Conservation (phyloP, 805 yeast genomes). For the Brettanomyces bruxellensis region DNA sequence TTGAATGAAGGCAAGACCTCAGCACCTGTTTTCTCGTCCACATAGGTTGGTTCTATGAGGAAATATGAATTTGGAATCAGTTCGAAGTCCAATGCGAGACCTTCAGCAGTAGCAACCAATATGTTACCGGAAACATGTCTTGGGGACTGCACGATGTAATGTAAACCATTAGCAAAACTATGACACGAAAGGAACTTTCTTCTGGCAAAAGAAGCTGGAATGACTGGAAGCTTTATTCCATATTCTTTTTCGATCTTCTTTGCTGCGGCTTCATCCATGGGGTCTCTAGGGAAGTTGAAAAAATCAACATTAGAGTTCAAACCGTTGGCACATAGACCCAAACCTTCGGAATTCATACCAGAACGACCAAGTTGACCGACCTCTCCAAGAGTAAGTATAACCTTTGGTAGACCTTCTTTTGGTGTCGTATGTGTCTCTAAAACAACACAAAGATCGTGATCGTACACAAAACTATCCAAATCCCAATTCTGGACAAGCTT, state of each 20-base stretch:
- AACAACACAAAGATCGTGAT: conserved; percentile 5
- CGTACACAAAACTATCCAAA: conserved; percentile 5
- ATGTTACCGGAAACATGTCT: conserved; percentile 6
- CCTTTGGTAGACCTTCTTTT: conserved; percentile 4
- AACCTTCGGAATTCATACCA: conserved; percentile 8
- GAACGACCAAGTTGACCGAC: conserved; percentile 9
- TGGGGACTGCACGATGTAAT: conserved; percentile 7
- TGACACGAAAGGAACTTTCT: conserved; percentile 7
- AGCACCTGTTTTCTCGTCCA: conserved; percentile 5
- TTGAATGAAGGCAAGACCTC: conserved; percentile 5
- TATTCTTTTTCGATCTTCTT: neutral
- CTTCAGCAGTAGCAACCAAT: conserved; percentile 6
- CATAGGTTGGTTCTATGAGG: conserved; percentile 4
- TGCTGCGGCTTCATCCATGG: neutral
- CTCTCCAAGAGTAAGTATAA: conserved; percentile 6
- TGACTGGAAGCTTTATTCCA: conserved; percentile 5
- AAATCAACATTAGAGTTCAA: conserved; percentile 6
- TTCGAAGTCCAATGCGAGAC: conserved; percentile 4
- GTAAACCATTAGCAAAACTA: conserved; percentile 7
- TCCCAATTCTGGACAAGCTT: conserved; percentile 7
- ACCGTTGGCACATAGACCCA: conserved; percentile 7
- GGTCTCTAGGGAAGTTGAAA: conserved; percentile 4
- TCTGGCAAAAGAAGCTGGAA: conserved; percentile 8
- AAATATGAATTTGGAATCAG: conserved; percentile 6
- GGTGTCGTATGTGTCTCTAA: conserved; percentile 5